phyloP scores from a whole-genome alignment of 768 basidiomycete species.

The Lactifluus echinatus region DNA sequence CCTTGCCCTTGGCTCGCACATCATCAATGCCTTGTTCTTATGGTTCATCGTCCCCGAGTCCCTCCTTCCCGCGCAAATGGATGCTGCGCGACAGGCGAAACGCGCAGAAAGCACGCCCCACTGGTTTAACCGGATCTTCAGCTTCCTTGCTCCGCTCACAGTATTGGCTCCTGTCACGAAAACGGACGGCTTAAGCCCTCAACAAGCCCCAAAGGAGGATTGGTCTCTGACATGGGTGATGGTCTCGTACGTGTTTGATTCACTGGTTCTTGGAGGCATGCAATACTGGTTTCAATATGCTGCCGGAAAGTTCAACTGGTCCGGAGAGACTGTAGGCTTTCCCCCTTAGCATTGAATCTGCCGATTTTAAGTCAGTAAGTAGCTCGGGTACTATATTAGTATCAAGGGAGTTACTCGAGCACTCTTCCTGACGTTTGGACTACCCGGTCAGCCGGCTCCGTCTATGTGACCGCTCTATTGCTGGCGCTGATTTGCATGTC shows the following conservation, averaged over 20 bases:
- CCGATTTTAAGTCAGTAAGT: background rate
- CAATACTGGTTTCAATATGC: slow-evolving; percentile 22
- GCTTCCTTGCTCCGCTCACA: slow-evolving; percentile 64
- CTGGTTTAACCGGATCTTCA: slow-evolving; percentile 40
- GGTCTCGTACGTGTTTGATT: slow-evolving; percentile 38
- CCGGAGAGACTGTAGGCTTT: slow-evolving; percentile 4
- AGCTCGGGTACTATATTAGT: slow-evolving; percentile 15
- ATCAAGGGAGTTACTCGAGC: background rate
- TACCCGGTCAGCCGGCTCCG: background rate
- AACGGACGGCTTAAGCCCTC: slow-evolving; percentile 28
- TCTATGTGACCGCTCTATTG: background rate
- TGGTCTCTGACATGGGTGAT: slow-evolving; percentile 60
- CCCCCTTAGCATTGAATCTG: background rate
- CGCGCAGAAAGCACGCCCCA: slow-evolving; percentile 14
- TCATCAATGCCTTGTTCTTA: slow-evolving; percentile 39
- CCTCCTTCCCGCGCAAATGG: slow-evolving; percentile 38
- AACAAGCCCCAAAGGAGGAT: slow-evolving; percentile 39
- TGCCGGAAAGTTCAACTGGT: slow-evolving; percentile 6
- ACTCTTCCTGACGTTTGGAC: slow-evolving; percentile 4
- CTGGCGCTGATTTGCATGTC: background rate
- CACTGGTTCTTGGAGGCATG: background rate
- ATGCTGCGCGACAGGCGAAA: slow-evolving; percentile 21
- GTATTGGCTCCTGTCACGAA: slow-evolving; percentile 45
- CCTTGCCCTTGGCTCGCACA: slow-evolving; percentile 42
- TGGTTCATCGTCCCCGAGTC: slow-evolving; percentile 74